Percentiles rank a stretch among this genome's conserved stretches.
These are phyloP conservation scores for Verticillium nubilum DNA, from an alignment of 2,329 filamentous ascomycete species.

Conservation along the genomic window DNA sequence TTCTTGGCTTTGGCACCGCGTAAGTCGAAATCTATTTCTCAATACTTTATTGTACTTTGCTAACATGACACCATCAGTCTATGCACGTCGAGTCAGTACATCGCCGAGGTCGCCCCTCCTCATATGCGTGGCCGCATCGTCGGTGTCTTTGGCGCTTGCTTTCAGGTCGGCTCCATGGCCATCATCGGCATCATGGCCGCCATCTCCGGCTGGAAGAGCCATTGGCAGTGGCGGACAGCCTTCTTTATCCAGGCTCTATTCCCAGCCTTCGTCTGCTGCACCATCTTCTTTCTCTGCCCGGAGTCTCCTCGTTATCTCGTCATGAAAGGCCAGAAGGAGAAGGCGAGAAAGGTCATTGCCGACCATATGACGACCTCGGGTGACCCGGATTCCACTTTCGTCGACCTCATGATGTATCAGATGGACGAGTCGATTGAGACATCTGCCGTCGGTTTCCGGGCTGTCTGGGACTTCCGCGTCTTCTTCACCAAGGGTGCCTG, in stretches of 20 bases:
- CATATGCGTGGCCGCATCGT: slow-evolving; percentile 36
- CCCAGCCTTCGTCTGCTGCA: slow-evolving; percentile 26
- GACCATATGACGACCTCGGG: slow-evolving; percentile 32
- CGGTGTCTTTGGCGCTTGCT: slow-evolving; percentile 40
- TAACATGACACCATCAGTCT: slow-evolving; percentile 1
- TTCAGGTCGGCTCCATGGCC: slow-evolving; percentile 35
- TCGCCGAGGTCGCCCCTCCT: slow-evolving; percentile 20
- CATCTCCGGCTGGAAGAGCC: slow-evolving; percentile 27
- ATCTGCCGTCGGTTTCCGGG: slow-evolving; percentile 25
- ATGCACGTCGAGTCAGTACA: slow-evolving; percentile 21
- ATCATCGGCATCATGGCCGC: slow-evolving; percentile 38
- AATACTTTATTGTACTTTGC: too few relatives aligned
- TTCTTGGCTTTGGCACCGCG: slow-evolving; percentile 45
- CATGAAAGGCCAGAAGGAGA: slow-evolving; percentile 27
- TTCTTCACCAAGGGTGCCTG: slow-evolving; percentile 38
- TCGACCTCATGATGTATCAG: slow-evolving; percentile 32
- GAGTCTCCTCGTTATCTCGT: slow-evolving; percentile 36
- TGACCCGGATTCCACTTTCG: slow-evolving; percentile 32
- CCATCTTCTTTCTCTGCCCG: slow-evolving; percentile 27
- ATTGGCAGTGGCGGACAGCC: slow-evolving; percentile 30
- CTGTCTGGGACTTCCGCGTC: slow-evolving; percentile 38
- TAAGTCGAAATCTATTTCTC: neutral
- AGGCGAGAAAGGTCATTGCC: slow-evolving; percentile 27
- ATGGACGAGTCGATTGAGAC: slow-evolving; percentile 38
- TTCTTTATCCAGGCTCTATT: slow-evolving; percentile 38